Conservation (phyloP, 2,329 filamentous ascomycete genomes). For the Ophiostoma ulmi region DNA sequence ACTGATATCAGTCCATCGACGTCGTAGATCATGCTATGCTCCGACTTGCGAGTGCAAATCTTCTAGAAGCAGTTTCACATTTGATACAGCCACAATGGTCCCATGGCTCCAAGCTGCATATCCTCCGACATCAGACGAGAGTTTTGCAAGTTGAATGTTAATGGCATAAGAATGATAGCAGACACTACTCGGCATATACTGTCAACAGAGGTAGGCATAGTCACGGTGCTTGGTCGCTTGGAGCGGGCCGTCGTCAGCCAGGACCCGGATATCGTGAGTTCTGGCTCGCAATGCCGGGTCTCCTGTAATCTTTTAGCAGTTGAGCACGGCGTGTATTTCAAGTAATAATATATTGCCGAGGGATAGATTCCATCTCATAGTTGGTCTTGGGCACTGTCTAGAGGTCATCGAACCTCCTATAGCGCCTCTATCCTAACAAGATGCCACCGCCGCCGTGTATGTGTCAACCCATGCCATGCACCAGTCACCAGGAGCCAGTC, state of each 20-base stretch:
- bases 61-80: conserved; percentile 3
- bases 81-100: neutral
- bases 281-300: neutral
- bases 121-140: neutral
- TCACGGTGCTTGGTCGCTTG: neutral
- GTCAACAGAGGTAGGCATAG: neutral
- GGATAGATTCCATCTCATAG: neutral
- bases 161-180: neutral
- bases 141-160: neutral
- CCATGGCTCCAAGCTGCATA: neutral
- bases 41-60: neutral
- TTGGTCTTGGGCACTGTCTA: neutral
- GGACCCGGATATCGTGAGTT: neutral
- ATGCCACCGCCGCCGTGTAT: neutral
- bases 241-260: neutral
- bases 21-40: neutral
- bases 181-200: neutral
- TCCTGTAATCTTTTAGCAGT: neutral
- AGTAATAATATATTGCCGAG: neutral
- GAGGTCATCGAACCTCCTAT: neutral
- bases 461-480: neutral
- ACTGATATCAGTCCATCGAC: neutral
- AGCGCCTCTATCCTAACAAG: neutral
- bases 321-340: neutral
- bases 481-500: neutral